A percentile compares a stretch with the other conserved stretches of the same genome.
phyloP scores from a whole-genome alignment of 2,329 filamentous ascomycete genomes.

The Hansfordia pulvinata region DNA sequence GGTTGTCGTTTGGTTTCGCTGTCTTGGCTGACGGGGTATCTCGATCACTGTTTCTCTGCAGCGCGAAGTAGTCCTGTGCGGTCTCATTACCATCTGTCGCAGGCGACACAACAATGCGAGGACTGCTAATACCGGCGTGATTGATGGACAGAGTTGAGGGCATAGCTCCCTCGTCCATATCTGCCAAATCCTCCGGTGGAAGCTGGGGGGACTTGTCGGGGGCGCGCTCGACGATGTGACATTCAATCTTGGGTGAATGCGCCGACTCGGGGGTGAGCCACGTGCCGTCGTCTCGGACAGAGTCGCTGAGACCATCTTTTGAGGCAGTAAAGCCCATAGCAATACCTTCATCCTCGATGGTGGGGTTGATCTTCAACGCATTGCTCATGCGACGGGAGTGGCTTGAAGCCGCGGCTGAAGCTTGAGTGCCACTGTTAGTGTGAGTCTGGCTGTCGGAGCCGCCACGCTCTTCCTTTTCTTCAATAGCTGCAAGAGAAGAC shows the following conservation, averaged over 20 bases:
- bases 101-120: no score
- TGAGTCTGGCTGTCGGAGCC: no score
- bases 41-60: not conserved
- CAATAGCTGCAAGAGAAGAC: not conserved
- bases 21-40: not conserved
- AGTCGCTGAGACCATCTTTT: not conserved
- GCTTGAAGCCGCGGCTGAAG: not conserved
- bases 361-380: slow-evolving; percentile 1
- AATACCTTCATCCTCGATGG: slow-evolving; percentile 14
- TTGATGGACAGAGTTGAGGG: no score
- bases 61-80: no score
- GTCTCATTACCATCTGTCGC: not conserved
- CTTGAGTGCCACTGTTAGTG: no score
- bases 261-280: not conserved
- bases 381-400: not conserved
- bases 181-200: no score
- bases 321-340: slow-evolving; percentile 8
- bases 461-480: not conserved
- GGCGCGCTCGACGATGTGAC: not conserved
- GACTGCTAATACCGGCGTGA: no score
- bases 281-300: not conserved
- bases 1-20: not conserved
- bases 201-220: no score
- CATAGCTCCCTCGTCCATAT: no score
- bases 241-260: not conserved